Conservation (phyloP, 2,329 filamentous ascomycete genomes). For the Trichoderma pleuroti region DNA sequence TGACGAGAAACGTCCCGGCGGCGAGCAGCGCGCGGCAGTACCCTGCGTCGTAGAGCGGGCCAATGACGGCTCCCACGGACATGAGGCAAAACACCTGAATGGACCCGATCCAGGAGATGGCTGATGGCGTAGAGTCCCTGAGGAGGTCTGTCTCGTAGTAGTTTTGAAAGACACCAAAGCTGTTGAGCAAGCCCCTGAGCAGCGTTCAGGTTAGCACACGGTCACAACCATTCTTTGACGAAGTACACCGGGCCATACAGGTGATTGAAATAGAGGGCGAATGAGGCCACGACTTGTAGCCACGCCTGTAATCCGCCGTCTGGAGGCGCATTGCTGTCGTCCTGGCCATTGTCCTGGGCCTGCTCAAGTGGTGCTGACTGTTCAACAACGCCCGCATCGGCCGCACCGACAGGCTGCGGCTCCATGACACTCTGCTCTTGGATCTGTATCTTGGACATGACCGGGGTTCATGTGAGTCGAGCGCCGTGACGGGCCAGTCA, state of each 20-base stretch:
- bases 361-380: background rate
- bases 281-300: constrained; percentile 37
- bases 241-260: too few species aligned
- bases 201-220: background rate
- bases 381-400: background rate
- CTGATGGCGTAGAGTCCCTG: constrained; percentile 24
- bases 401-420: background rate
- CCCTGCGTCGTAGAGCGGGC: constrained; percentile 43
- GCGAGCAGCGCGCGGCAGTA: constrained; percentile 37
- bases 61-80: constrained; percentile 39
- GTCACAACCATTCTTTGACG: background rate
- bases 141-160: constrained; percentile 34
- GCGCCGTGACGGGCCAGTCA: background rate
- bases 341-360: background rate
- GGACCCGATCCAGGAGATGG: constrained; percentile 46
- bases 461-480: background rate
- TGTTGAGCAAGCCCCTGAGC: constrained; percentile 33
- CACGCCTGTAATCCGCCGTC: constrained; percentile 35
- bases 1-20: constrained; percentile 35
- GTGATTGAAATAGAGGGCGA: constrained; percentile 35
- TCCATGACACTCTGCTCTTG: background rate
- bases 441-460: background rate
- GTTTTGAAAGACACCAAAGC: constrained; percentile 37
- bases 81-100: constrained; percentile 42
- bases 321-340: constrained; percentile 9